A percentile compares a stretch with the other conserved stretches of the same genome.
Evolutionary conservation across 2,329 filamentous ascomycete genomes (phyloP).

Genomic region (Dothistroma septosporum): DNA sequence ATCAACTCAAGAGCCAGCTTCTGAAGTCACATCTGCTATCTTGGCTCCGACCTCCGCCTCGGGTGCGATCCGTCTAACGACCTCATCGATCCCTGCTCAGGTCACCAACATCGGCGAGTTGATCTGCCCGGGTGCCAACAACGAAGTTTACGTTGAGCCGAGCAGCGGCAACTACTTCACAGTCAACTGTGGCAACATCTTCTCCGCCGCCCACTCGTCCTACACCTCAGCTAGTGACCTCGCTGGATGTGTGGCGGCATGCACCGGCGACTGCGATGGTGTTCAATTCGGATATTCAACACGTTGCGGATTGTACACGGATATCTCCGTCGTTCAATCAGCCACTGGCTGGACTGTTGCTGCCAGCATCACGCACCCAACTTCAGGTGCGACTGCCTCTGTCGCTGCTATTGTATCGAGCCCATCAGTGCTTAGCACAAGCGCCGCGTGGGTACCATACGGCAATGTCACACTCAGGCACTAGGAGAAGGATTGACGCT

Average conservation of each 20-base stretch:
- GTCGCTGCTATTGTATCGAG: neutral
- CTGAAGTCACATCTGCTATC: slow-evolving; percentile 5
- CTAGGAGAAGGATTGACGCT: neutral
- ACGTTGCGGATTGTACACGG: slow-evolving; percentile 22
- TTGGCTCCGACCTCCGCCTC: slow-evolving; percentile 2
- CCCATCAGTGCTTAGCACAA: neutral
- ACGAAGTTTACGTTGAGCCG: slow-evolving; percentile 16
- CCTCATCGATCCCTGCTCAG: neutral
- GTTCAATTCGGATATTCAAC: slow-evolving; percentile 20
- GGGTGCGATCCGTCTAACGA: neutral
- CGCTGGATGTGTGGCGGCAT: slow-evolving; percentile 17
- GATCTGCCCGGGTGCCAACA: slow-evolving; percentile 17
- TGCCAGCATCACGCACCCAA: slow-evolving; percentile 14
- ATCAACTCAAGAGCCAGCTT: slow-evolving; percentile 1
- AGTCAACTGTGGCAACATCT: slow-evolving; percentile 20
- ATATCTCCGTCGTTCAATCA: slow-evolving; percentile 17
- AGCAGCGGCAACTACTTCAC: slow-evolving; percentile 15
- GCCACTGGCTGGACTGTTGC: slow-evolving; percentile 22
- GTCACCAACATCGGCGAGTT: slow-evolving; percentile 10
- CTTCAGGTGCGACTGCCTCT: neutral
- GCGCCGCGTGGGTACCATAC: neutral
- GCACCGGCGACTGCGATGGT: slow-evolving; percentile 22
- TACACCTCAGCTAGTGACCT: slow-evolving; percentile 20
- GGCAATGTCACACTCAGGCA: neutral
- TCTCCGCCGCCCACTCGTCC: slow-evolving; percentile 18